Percentiles rank a stretch among this genome's conserved stretches.
phyloP scores from a whole-genome alignment of 306 rosid genomes.

The Carpinus viminea region DNA sequence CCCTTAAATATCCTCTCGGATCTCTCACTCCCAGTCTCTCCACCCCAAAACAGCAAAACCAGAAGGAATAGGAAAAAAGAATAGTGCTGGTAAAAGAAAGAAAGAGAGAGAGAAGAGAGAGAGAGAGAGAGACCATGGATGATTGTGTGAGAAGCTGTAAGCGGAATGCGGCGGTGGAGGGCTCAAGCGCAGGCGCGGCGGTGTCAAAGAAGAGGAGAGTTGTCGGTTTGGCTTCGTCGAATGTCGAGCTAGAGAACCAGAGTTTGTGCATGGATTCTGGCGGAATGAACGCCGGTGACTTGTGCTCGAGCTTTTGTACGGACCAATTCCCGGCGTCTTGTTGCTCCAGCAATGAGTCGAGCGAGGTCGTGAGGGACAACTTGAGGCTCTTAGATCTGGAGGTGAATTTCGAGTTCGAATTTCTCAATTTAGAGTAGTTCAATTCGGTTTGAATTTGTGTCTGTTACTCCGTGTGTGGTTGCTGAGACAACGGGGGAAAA shows the following conservation, averaged over 20 bases:
- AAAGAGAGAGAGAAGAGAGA: not conserved
- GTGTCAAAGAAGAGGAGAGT: conserved; percentile 55
- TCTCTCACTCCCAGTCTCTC: conserved; percentile 19
- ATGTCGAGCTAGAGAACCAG: conserved; percentile 10
- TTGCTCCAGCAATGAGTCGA: conserved; percentile 44
- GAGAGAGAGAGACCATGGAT: conserved; percentile 8
- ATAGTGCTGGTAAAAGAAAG: not conserved
- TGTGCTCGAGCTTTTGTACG: conserved; percentile 6
- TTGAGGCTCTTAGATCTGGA: conserved; percentile 50
- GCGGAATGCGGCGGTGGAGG: conserved; percentile 42
- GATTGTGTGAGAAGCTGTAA: conserved; percentile 44
- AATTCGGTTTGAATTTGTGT: conserved; percentile 3
- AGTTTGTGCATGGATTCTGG: conserved; percentile 19
- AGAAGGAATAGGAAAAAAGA: not conserved
- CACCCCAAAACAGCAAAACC: conserved; percentile 2
- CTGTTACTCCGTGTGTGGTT: not conserved
- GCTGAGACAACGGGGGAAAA: not conserved
- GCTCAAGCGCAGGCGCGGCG: conserved; percentile 3
- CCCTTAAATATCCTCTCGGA: conserved; percentile 32
- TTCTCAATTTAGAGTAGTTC: not conserved
- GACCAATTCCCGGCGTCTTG: conserved; percentile 44
- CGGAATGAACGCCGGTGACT: conserved; percentile 22
- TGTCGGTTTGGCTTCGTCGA: conserved; percentile 14
- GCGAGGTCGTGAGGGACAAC: conserved; percentile 29
- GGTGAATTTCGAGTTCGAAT: conserved; percentile 35